Evolutionary conservation across 78 protist genomes (phyloP), one percentile per base, ranked within the genome.

Genomic region (Creolimax fragrantissima): DNA sequence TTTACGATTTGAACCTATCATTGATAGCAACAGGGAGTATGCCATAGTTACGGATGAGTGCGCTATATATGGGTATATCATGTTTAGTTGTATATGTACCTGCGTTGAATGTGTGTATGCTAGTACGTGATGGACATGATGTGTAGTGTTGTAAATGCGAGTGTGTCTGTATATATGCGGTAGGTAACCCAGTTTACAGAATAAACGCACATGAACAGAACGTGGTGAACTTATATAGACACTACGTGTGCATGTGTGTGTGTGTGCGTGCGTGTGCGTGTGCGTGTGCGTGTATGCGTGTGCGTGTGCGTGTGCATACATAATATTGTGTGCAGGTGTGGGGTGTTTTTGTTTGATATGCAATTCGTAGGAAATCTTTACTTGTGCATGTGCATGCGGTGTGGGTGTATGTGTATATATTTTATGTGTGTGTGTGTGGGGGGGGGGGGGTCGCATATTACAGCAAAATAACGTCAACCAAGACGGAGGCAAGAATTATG

Each of bases 1-100:
- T 98, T 99, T 67, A 97, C 74, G 85, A 99, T 97, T 98, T 97
- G 90, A 7, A 83, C 86, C 86, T 35, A 11, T 11, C 17, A 17
- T 58, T 17, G 17, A 17, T 17, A 58, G 39, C 17, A 11, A 58
- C 74, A 58, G 11, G 74, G 39, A 58, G 74, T 58, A 11, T 32
- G 74, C 39, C 39, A 17, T 58, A 58, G 11, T 58, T 11, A 17
- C 39, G 74, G 74, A 58, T 17, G 17, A 58, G 74, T 32, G 74
- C 17, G 74, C 74, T 58, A 17, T 11, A 17, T 17, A 11, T 11
- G 74, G 39, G 74, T 11, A 17, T 58, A 17, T 11, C 74, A 32
- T 58, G 74, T 58, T 11, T 17, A 58, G 11, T 11, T 58, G 74
- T 58, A 11, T 17, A 17, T 58, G 74, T 58, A 58, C 11, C 39